Evolutionary conservation across 2,329 filamentous ascomycete genomes (phyloP).

Genomic region (Leptographium radiaticola): DNA sequence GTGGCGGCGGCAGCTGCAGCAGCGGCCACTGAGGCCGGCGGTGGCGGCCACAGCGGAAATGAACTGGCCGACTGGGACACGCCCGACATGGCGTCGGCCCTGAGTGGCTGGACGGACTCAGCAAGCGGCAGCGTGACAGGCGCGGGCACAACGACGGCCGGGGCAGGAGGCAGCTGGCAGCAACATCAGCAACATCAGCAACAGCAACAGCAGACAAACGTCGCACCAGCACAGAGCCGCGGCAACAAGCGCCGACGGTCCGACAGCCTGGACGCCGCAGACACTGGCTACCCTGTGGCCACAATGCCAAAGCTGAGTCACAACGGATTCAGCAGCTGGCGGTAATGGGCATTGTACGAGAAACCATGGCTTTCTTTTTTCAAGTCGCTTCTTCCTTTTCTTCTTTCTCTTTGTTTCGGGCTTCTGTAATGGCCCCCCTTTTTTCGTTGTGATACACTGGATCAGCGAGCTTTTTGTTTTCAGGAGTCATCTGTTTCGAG

Average conservation of each 20-base stretch:
- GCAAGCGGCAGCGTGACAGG: background rate
- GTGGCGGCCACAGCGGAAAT: background rate
- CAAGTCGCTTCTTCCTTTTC: background rate
- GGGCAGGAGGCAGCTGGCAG: background rate
- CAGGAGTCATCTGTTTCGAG: background rate
- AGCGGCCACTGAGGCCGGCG: background rate
- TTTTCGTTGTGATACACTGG: background rate
- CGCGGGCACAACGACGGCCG: background rate
- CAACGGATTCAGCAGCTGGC: conserved; percentile 12
- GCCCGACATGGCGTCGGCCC: conserved; percentile 12
- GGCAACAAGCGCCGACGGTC: conserved; percentile 20
- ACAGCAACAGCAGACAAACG: background rate
- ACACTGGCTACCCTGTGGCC: conserved; percentile 10
- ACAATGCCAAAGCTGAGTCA: conserved; percentile 12
- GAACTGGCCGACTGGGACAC: conserved; percentile 13
- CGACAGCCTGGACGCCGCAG: conserved; percentile 17
- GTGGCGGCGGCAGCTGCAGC: conserved; percentile 1
- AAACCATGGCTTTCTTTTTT: background rate
- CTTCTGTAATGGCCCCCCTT: background rate
- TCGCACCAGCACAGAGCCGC: background rate
- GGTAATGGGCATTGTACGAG: background rate
- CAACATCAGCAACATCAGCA: background rate
- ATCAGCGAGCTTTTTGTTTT: background rate
- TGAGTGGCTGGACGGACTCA: conserved; percentile 5
- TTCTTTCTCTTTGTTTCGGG: background rate